Evolutionary conservation across 2,329 filamentous ascomycete genomes (phyloP), one percentile per base, ranked within the genome.

Genomic region (Emmonsia crescens): DNA sequence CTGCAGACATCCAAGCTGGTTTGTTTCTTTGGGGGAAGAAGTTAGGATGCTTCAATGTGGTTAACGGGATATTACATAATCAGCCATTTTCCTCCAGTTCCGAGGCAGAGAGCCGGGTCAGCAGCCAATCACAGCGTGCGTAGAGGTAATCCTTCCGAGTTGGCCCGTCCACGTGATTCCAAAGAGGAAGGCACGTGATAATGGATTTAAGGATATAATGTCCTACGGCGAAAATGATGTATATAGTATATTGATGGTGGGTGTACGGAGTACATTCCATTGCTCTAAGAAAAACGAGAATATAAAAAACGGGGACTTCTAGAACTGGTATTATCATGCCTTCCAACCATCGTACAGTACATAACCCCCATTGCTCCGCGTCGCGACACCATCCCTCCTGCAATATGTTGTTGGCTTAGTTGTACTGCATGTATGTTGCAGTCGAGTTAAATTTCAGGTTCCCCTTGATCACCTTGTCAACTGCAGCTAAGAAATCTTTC

Each of bases 371-470:
- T 38, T 42, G 31, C 49, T 24, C 36, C 40, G 46, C 56, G 21
- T 27, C 36, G 31, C 58, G 62, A 56, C 19, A 19, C 64, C 57
- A 65, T 61, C 36, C 57, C 12, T 48, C 29, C 16, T 12, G 48
- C n/a, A 6, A 36, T 33, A 24, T 27, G 33, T 3, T 48, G 24
- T 19, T 12, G 14, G 8, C 69, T 74, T 96, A 97, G 78, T 99
- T 99, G 83, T 99, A 99, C 80, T 97, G 94, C 84, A 94, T 94
- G 80, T 99, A 99, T 65, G 89, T 91, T 57, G 94, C 93, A 63
- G 94, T 99, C 62, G 89, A 95, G 85, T 96, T 97, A 83, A 99
- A 99, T 85, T 99, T 99, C 75, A 96, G 82, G 78, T 97, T 96
- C 70, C 89, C 92, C 84, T 96, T 96, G 81, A 97, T 97, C 66